Evolutionary conservation across 768 basidiomycete genomes (phyloP).

Genomic region (Boletus subparvulus): DNA sequence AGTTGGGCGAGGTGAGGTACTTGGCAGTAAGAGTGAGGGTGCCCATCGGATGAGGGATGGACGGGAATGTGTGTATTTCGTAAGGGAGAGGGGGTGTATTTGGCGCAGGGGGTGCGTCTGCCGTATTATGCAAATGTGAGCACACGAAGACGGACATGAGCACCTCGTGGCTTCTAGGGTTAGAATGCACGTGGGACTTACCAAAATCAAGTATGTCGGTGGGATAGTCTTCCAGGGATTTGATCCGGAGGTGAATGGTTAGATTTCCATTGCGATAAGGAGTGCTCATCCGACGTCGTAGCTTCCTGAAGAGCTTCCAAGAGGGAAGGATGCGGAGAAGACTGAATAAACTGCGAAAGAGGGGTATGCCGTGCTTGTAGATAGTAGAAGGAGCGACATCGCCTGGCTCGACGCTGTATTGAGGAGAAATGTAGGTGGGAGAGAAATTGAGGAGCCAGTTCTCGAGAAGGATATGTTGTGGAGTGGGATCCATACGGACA

Average conservation of each 20-base stretch:
- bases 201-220: conserved; percentile 38
- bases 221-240: conserved; percentile 32
- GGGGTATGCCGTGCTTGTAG: conserved; percentile 82
- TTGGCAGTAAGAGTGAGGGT: conserved; percentile 58
- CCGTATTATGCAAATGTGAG: conserved; percentile 12
- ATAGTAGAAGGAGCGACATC: conserved; percentile 71
- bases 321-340: conserved; percentile 72
- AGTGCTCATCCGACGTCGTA: conserved; percentile 43
- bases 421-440: conserved; percentile 18
- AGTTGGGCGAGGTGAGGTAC: conserved; percentile 66
- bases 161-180: conserved; percentile 31
- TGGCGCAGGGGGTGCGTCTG: conserved; percentile 42
- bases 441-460: conserved; percentile 58
- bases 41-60: conserved; percentile 69
- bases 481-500: conserved; percentile 65
- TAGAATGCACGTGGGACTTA: conserved; percentile 29
- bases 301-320: conserved; percentile 69
- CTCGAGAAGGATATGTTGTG: conserved; percentile 70
- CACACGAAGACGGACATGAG: conserved; percentile 31
- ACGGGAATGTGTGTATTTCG: conserved; percentile 58
- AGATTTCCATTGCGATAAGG: conserved; percentile 44
- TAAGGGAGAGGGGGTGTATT: conserved; percentile 44
- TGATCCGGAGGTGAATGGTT: conserved; percentile 48
- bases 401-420: conserved; percentile 27
- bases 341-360: conserved; percentile 72